phyloP scores from a whole-genome alignment of 176 grass and related monocot species.

The Musa acuminata region DNA sequence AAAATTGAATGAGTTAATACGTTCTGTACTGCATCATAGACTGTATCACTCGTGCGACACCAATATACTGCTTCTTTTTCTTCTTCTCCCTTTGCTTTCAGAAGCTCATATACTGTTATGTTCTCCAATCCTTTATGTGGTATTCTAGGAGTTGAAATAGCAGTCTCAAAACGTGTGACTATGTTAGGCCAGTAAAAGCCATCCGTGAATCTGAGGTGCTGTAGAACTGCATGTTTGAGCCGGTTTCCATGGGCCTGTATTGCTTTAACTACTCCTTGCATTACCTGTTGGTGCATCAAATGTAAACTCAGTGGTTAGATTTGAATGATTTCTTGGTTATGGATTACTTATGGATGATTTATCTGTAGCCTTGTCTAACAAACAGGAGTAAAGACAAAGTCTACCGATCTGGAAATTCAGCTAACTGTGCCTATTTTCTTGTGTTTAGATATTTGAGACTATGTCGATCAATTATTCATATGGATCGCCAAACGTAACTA shows the following conservation, averaged over 20 bases:
- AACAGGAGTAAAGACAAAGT: neutral
- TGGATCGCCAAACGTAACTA: neutral
- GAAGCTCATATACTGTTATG: constrained; percentile 60
- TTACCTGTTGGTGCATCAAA: constrained; percentile 9
- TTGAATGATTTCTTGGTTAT: neutral
- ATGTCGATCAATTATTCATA: neutral
- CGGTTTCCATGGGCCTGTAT: constrained; percentile 52
- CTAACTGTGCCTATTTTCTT: neutral
- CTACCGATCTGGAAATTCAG: neutral
- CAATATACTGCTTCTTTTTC: constrained; percentile 48
- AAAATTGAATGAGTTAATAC: constrained; percentile 22
- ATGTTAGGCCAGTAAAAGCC: constrained; percentile 59
- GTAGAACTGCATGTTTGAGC: constrained; percentile 48
- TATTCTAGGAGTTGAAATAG: constrained; percentile 36
- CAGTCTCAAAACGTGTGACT: constrained; percentile 48
- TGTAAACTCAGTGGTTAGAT: neutral
- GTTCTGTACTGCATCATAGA: constrained; percentile 56
- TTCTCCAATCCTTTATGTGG: constrained; percentile 83
- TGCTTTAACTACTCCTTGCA: constrained; percentile 59
- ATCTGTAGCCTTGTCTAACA: neutral
- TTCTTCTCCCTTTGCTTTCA: constrained; percentile 61
- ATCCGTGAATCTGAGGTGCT: constrained; percentile 60
- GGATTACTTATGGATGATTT: neutral
- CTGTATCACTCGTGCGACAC: constrained; percentile 48
- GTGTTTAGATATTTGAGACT: neutral